These are phyloP conservation scores for Suillus bovinus DNA, from an alignment of 768 basidiomycete species.

Conservation along the genomic window DNA sequence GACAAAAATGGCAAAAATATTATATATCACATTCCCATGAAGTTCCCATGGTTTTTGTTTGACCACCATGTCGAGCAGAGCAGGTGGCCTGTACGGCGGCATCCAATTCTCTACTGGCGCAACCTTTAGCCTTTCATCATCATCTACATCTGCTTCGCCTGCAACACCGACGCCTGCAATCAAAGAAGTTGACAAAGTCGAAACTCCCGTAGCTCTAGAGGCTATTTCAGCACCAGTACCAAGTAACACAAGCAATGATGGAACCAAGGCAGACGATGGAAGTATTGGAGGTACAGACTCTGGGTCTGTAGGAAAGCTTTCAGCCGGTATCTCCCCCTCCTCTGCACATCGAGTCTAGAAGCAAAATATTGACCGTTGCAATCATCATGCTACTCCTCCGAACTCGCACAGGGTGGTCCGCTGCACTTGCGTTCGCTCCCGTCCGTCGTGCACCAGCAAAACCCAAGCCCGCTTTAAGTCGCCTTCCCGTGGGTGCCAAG, in stretches of 20 bases:
- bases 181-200: constrained; percentile 21
- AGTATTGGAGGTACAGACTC: constrained; percentile 19
- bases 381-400: constrained; percentile 32
- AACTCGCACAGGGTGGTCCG: constrained; percentile 73
- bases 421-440: constrained; percentile 86
- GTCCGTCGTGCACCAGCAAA: constrained; percentile 65
- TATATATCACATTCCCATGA: background rate
- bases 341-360: constrained; percentile 38
- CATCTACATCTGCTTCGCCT: constrained; percentile 37
- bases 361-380: constrained; percentile 38
- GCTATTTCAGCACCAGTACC: constrained; percentile 22
- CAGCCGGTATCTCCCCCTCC: constrained; percentile 57
- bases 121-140: constrained; percentile 46
- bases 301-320: constrained; percentile 43
- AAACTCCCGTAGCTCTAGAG: constrained; percentile 20
- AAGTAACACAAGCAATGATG: constrained; percentile 27
- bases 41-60: constrained; percentile 3
- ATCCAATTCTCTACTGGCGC: constrained; percentile 79
- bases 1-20: background rate
- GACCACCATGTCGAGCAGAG: constrained; percentile 69
- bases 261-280: constrained; percentile 27
- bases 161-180: constrained; percentile 21
- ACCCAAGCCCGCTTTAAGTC: constrained; percentile 36
- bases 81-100: constrained; percentile 84
- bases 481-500: constrained; percentile 58